These are phyloP conservation scores for Taphrina flavorubra DNA, from an alignment of 1,139 yeast species.

Conservation along the genomic window DNA sequence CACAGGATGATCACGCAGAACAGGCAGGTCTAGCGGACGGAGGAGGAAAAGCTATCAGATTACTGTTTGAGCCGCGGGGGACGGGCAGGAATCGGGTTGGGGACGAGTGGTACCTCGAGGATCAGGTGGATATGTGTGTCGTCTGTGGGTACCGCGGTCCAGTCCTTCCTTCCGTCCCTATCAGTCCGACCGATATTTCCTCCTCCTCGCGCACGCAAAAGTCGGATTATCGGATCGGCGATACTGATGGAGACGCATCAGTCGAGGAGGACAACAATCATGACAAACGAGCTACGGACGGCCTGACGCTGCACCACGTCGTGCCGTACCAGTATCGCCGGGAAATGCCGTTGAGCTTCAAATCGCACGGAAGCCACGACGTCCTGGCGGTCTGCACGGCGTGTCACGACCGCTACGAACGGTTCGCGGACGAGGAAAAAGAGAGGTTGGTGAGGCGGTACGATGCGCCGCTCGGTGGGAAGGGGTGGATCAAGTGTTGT, in stretches of 20 bases:
- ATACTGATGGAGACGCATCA: neutral
- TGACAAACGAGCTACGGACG: too few relatives aligned
- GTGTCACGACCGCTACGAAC: slow-evolving; percentile 14
- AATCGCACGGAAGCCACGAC: slow-evolving; percentile 32
- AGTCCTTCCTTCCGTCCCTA: neutral
- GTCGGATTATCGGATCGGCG: neutral
- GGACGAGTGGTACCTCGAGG: slow-evolving; percentile 36
- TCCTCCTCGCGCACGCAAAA: neutral
- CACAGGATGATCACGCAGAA: neutral
- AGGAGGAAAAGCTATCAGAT: neutral
- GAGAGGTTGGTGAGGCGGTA: slow-evolving; percentile 4
- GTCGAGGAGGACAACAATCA: too few relatives aligned
- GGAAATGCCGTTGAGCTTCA: slow-evolving; percentile 22
- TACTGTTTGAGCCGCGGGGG: slow-evolving; percentile 31
- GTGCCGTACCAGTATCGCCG: slow-evolving; percentile 31
- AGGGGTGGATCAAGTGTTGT: slow-evolving; percentile 17
- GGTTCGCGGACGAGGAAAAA: slow-evolving; percentile 10
- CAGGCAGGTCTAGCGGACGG: neutral
- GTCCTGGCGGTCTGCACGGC: slow-evolving; percentile 15
- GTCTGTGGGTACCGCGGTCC: slow-evolving; percentile 23
- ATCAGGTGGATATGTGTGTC: slow-evolving; percentile 28
- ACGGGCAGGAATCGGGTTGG: slow-evolving; percentile 29
- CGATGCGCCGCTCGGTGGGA: slow-evolving; percentile 23
- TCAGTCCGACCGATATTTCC: too few relatives aligned
- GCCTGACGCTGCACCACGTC: slow-evolving; percentile 30